Base-by-base conservation (phyloP, 2,329 filamentous ascomycete species). In the Elsinoe perseae region DNA sequence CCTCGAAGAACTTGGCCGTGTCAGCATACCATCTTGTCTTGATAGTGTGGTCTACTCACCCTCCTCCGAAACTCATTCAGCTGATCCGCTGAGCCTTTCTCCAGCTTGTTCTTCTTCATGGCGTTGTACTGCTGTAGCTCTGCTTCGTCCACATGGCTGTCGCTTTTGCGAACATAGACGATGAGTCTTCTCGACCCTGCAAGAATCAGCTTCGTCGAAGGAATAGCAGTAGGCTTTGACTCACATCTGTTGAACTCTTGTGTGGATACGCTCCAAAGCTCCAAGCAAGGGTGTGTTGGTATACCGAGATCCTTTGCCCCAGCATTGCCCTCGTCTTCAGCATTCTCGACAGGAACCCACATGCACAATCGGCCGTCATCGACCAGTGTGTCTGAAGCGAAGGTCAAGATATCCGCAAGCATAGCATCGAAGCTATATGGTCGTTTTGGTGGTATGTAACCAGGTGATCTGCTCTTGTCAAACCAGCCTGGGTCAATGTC, bases 341-440 rank as follows among this genome's bases (percentile, higher is more conserved):
- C 42, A 25, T 57, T 63, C 55, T 27, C 60, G 53, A 56, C 63
- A 56, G 50, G 59, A 42, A 53, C 61, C 58, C 42, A 98, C 76
- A 98, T 95, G 6, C 87, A 88, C 8, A 98, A 70, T 25, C 93
- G 79, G 0, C 89, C 93, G 60, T 82, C 73, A 54, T 89, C 84
- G 6, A 95, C 87, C 0, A 98, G 77, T 1, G 85, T 88, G 10
- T 80, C 76, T 0, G 84, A 80, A 4, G 89, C 84, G 66, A 98
- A 97, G 18, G 84, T 79, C 4, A 97, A 79, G 54, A 98, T 89
- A 68, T 97, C 90, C 65, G 90, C 84, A 18, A 96, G 79, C 82
- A 98, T 90, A 4, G 88, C 86, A 36, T 87, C 77, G 69, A 98
- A 97, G 63, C 89, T 89, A 70, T 98, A 98, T 0, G 91, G 89